Evolutionary conservation across 495 filamentous ascomycete genomes (phyloP), one percentile per base, ranked within the genome.

Genomic region (Ramalina peruviana): DNA sequence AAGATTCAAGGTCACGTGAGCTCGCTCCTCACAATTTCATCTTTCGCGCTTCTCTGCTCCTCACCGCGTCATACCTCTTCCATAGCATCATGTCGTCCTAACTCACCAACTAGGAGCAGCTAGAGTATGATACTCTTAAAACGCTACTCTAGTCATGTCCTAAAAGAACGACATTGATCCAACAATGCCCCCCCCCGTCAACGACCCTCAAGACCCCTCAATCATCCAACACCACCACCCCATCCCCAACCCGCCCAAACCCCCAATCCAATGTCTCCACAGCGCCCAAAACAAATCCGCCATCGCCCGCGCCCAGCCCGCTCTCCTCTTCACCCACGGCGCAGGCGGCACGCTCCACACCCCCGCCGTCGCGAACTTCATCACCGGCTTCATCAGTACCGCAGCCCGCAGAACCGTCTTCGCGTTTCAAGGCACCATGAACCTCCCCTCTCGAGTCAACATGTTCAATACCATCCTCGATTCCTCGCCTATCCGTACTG

Each of bases 291-390:
- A 20, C 1, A 51, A 51, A 23, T n/a, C 20, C 36, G 11, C 40
- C 5, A 23, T 48, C 21, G 42, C 25, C 26, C 4, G 17, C 10
- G 16, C 13, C 11, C 19, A 33, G 17, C 46, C 53, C 11, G 33
- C 4, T 11, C 58, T 70, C 6, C 58, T 68, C 25, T 70, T 65
- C 48, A 67, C 67, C n/a, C 66, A 70, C 44, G 67, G 67, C 41
- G 66, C 67, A 17, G 64, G 64, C 4, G 67, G 67, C 11, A 60
- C 51, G 3, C 54, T 68, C 25, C 41, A 55, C 33, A 48, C 57
- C 21, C 56, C 61, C 17, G 67, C 66, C 11, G 50, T 62, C 1
- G 49, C 51, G 6, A 55, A 64, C 27, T 67, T 68, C 48, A 51
- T 51, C 40, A 44, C 50, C 12, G 67, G 67, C 16, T 68, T 64